Conservation (phyloP, 495 filamentous ascomycete genomes). For the Letharia columbiana region DNA sequence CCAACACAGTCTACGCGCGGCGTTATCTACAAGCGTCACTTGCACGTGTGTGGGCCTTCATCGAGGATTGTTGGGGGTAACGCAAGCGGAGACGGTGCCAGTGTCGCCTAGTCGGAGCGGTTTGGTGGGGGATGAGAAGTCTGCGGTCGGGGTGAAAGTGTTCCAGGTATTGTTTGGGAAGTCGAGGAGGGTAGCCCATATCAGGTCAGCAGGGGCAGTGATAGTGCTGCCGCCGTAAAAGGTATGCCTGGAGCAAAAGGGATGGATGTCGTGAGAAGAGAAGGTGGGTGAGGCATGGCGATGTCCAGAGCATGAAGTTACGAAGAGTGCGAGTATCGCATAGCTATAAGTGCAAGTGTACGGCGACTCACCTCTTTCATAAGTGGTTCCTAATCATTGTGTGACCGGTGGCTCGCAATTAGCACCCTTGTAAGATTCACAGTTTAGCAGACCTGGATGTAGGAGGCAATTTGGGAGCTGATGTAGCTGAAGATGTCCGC, state of each 20-base stretch:
- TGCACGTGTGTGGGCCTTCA: not conserved
- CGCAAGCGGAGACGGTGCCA: not conserved
- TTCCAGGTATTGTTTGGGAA: not conserved
- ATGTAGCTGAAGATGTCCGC: too few species aligned
- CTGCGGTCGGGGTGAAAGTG: not conserved
- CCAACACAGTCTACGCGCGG: slow-evolving; percentile 1
- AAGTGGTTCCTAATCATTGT: not conserved
- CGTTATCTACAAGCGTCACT: not conserved
- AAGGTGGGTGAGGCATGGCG: not conserved
- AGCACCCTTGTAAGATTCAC: not conserved
- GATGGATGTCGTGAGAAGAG: not conserved
- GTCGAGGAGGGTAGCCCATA: not conserved
- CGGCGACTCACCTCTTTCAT: not conserved
- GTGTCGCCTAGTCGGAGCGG: not conserved
- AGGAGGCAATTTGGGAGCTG: not conserved
- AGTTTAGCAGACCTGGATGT: not conserved
- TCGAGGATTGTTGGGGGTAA: not conserved
- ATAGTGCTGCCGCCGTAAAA: not conserved
- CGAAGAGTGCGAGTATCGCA: not conserved
- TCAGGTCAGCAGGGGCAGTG: not conserved
- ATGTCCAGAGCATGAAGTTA: not conserved
- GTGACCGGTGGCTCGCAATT: not conserved
- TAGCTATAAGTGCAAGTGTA: not conserved
- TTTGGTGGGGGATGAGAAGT: not conserved
- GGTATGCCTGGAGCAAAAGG: not conserved